phyloP scores from a whole-genome alignment of 495 filamentous ascomycete species.

The Entonaema liquescens region DNA sequence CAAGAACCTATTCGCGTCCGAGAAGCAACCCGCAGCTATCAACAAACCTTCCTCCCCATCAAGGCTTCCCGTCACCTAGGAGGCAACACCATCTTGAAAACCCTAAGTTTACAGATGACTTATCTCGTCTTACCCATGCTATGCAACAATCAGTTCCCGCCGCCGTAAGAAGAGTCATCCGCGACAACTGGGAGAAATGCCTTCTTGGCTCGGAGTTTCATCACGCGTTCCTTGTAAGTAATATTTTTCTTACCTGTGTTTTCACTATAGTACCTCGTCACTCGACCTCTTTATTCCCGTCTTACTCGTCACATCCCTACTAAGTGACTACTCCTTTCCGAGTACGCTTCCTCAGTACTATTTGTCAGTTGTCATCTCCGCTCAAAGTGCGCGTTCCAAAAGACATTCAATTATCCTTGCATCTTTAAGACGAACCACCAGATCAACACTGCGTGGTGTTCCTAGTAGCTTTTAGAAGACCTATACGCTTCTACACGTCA shows the following conservation, averaged over 20 bases:
- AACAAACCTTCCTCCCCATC: not conserved
- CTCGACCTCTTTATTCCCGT: not conserved
- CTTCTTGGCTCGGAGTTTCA: slow-evolving; percentile 62
- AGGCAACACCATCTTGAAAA: slow-evolving; percentile 48
- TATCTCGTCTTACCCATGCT: slow-evolving; percentile 52
- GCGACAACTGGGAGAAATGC: slow-evolving; percentile 60
- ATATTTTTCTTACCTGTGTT: not conserved
- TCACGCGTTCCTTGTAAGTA: slow-evolving; percentile 59
- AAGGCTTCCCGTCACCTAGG: slow-evolving; percentile 53
- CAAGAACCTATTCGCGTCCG: slow-evolving; percentile 27
- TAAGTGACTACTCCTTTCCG: not conserved
- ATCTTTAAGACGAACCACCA: not conserved
- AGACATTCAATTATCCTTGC: not conserved
- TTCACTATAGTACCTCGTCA: not conserved
- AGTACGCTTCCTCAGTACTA: not conserved
- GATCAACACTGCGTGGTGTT: not conserved
- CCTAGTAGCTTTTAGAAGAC: not conserved
- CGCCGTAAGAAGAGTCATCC: slow-evolving; percentile 54
- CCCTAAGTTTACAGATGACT: slow-evolving; percentile 53
- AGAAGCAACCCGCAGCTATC: slow-evolving; percentile 3
- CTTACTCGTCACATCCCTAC: not conserved
- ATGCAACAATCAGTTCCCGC: slow-evolving; percentile 54
- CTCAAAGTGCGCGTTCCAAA: not conserved
- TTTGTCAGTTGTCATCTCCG: not conserved
- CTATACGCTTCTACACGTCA: not conserved